Base-by-base conservation (phyloP, 1,284 basidiomycete species). In the Hypsizygus ulmarius region DNA sequence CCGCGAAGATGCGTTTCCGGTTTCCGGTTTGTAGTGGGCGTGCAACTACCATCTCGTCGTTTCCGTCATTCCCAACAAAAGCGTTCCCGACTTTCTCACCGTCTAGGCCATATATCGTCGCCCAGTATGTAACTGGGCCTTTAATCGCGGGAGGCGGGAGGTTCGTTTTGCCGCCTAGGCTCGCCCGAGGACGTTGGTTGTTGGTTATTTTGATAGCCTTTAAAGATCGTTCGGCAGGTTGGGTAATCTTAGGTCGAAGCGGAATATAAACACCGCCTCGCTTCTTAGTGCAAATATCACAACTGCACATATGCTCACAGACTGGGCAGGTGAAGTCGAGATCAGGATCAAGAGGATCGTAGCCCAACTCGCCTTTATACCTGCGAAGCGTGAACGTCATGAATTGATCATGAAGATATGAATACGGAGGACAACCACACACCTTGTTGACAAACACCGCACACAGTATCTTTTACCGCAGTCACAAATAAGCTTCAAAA, bases 221-320 rank as follows among this genome's bases (percentile, higher is more conserved):
- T 21, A 10, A n/a, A 42, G 9, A 16, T 39, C 5, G 3, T n/a
- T 30, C 32, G 14, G n/a, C n/a, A n/a, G n/a, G n/a, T n/a, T n/a
- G n/a, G n/a, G n/a, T n/a, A n/a, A n/a, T n/a, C n/a, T n/a, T n/a
- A n/a, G n/a, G n/a, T 45, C 45, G 40, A 1, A 43, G 11, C 14
- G 47, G 42, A 4, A 62, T 44, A 33, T 67, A 68, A 3, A 48
- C 41, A n/a, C 61, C 64, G 5, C 66, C 64, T 16, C 65, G 59
- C 43, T 57, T 64, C 16, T 35, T 29, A n/a, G 62, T 62, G 41
- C 66, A 68, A 1, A 19, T 0, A 36, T 63, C 60, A 40, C 68
- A 68, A 7, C 57, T 61, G 50, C 67, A 69, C 14, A 35, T 56
- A 2, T 52, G 43, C 7, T 54, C 43, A 43, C 67, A 69, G 10